Base-by-base conservation (phyloP, 371 early-diverging fungal species). In the Haplosporangium sp. region DNA sequence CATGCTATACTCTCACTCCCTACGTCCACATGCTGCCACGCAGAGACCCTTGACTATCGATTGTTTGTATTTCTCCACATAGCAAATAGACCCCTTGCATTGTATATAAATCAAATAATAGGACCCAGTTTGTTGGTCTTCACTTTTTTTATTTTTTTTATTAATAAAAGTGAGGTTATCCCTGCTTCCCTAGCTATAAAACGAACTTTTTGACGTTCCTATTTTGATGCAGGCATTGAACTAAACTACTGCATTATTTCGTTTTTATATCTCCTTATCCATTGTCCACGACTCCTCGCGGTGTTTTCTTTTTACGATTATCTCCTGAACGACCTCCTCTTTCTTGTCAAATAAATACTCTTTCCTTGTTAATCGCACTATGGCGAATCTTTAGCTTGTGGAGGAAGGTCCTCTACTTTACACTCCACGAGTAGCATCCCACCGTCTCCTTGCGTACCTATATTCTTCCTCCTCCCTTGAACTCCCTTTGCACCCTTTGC, bases 401-500 rank as follows among this genome's bases (percentile, higher is more conserved):
- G 62, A 69, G 69, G 69, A 69, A 50, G n/a, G 9, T 48, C 15
- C 57, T 69, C 75, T 66, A 69, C 75, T 75, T 64, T 65, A 44
- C 64, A 63, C 67, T 27, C 57, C 63, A 63, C 48, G 42, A 38
- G 27, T 19, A 13, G 34, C 47, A 42, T 53, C 66, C 61, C 40
- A 38, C 62, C 57, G n/a, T 55, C 62, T 65, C 66, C 56, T 68
- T 48, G 2, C 45, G n/a, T 42, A 50, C 68, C 58, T 50, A 63
- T 52, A 27, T 27, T 57, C 61, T 65, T 69, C 45, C 59, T 62
- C 42, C 69, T 56, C 57, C 52, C 55, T 47, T 63, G 19, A 34
- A 61, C 10, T 20, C 38, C 61, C 44, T 17, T 42, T 55, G 37
- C 66, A 52, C 65, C 61, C 47, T 50, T 65, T 27, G 27, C 27